Conservation (phyloP, 2,329 filamentous ascomycete species). For the Beauveria scarabaeidicola region DNA sequence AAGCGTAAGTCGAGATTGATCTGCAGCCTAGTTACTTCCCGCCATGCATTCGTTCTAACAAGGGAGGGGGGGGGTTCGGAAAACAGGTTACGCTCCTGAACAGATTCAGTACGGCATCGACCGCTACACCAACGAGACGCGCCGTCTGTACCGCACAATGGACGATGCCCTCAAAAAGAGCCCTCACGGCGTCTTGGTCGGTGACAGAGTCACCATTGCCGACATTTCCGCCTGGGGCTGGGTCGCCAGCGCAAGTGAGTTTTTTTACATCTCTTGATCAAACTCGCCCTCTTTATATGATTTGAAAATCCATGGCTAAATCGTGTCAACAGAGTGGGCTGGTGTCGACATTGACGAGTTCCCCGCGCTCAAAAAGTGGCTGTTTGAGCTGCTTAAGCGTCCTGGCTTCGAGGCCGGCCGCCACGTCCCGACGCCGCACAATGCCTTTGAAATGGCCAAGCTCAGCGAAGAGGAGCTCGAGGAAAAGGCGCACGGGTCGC, state of each 20-base stretch:
- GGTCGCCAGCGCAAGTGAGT: conserved; percentile 47
- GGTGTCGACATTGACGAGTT: conserved; percentile 61
- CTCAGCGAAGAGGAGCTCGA: conserved; percentile 47
- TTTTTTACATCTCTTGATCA: no score
- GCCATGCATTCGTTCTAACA: neutral
- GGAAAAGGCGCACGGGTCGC: conserved; percentile 41
- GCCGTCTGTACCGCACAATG: conserved; percentile 71
- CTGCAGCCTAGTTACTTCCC: no score
- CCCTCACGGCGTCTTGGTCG: conserved; percentile 51
- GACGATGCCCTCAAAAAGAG: conserved; percentile 59
- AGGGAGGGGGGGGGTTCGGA: neutral
- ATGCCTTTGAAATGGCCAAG: conserved; percentile 38
- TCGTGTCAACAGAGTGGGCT: conserved; percentile 25
- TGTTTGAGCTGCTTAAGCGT: conserved; percentile 59
- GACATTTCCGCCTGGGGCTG: conserved; percentile 79
- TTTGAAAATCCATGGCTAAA: no score
- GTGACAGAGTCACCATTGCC: conserved; percentile 62
- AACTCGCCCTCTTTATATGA: no score
- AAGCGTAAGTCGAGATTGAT: conserved; percentile 36
- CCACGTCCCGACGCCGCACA: conserved; percentile 61
- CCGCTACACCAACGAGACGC: conserved; percentile 74
- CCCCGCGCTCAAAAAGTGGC: conserved; percentile 68
- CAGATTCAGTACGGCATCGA: conserved; percentile 75
- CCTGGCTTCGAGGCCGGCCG: conserved; percentile 68
- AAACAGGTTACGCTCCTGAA: conserved; percentile 63